phyloP scores from a whole-genome alignment of 2,329 filamentous ascomycete genomes.

The Albophoma yamanashiensis region DNA sequence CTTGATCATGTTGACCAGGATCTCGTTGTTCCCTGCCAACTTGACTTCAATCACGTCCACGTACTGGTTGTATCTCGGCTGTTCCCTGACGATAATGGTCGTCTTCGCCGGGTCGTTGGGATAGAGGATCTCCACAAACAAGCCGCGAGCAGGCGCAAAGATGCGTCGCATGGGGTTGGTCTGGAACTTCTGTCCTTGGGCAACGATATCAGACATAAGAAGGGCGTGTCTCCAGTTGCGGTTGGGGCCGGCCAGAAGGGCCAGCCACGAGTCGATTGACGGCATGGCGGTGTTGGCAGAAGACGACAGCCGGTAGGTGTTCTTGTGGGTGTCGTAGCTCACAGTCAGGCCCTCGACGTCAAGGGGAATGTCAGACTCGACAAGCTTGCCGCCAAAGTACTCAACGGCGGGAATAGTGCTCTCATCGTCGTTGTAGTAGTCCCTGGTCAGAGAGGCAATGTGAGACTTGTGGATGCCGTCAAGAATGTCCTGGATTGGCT shows the following conservation, averaged over 20 bases:
- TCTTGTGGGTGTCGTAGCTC: conserved; percentile 66
- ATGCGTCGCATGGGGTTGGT: conserved; percentile 92
- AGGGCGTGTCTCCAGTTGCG: conserved; percentile 94
- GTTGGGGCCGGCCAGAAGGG: conserved; percentile 72
- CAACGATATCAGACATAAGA: conserved; percentile 85
- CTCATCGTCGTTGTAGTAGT: conserved; percentile 68
- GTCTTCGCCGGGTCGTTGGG: conserved; percentile 79
- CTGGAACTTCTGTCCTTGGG: conserved; percentile 94
- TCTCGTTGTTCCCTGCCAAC: conserved; percentile 64
- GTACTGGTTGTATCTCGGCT: conserved; percentile 75
- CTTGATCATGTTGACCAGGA: conserved; percentile 84
- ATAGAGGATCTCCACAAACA: conserved; percentile 78
- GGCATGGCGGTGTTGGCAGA: conserved; percentile 67
- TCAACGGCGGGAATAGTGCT: conserved; percentile 73
- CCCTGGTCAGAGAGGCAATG: conserved; percentile 66
- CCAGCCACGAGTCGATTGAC: conserved; percentile 72
- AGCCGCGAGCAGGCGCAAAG: conserved; percentile 73
- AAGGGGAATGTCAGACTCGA: conserved; percentile 58
- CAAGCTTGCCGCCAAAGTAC: conserved; percentile 87
- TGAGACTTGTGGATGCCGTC: conserved; percentile 84
- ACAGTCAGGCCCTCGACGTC: conserved; percentile 83
- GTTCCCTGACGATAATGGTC: conserved; percentile 77
- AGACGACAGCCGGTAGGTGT: conserved; percentile 72
- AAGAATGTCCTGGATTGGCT: conserved; percentile 90
- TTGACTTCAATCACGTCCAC: conserved; percentile 82